Evolutionary conservation across 1,139 yeast genomes (phyloP).

Genomic region (Yamadazyma sp.): DNA sequence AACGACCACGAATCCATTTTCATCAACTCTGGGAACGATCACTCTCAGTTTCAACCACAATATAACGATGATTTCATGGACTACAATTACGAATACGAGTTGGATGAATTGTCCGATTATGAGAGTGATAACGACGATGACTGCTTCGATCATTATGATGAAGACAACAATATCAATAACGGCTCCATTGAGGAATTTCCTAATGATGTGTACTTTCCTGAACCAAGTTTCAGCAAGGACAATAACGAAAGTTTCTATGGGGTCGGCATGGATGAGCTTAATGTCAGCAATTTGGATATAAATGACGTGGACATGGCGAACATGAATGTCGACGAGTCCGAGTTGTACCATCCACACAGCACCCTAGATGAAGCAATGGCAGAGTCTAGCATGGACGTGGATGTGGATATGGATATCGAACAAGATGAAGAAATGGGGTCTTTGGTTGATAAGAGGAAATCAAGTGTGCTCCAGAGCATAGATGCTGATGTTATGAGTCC

Average conservation of each 20-base stretch:
- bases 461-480: too few species aligned
- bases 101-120: conserved; percentile 15
- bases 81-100: conserved; percentile 13
- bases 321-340: not conserved
- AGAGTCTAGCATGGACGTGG: conserved; percentile 3
- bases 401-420: conserved; percentile 3
- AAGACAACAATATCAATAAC: not conserved
- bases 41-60: conserved; percentile 5
- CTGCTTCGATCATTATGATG: conserved; percentile 3
- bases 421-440: conserved; percentile 6
- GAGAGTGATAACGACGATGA: conserved; percentile 16
- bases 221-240: not conserved
- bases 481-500: too few species aligned
- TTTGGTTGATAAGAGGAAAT: conserved; percentile 2
- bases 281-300: not conserved
- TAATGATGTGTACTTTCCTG: conserved; percentile 4
- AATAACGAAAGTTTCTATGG: not conserved
- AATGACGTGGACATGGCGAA: conserved; percentile 1
- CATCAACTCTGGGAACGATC: conserved; percentile 20
- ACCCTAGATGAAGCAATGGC: not conserved
- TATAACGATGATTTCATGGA: conserved; percentile 21
- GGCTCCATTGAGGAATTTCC: conserved; percentile 1
- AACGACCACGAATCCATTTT: conserved; percentile 31
- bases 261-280: not conserved
- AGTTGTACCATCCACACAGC: not conserved